phyloP scores from a whole-genome alignment of 345 rosid species.

The Hypericum androsaemum region DNA sequence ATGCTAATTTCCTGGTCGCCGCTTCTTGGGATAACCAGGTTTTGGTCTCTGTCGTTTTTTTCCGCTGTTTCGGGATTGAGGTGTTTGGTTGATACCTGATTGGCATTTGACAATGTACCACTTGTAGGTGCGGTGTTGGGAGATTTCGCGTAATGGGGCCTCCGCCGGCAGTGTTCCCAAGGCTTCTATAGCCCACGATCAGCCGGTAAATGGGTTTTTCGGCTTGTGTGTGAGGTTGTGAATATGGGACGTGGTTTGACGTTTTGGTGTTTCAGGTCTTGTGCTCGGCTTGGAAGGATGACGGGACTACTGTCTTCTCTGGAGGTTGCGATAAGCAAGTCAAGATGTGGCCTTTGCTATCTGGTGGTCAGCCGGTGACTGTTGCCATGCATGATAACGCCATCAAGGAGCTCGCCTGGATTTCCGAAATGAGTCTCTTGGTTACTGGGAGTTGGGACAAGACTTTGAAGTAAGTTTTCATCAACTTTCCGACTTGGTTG shows the following conservation, averaged over 20 bases:
- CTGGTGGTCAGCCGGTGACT: constrained; percentile 83
- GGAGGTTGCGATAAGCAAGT: constrained; percentile 99
- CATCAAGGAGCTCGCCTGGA: constrained; percentile 74
- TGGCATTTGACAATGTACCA: background rate
- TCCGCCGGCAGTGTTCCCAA: constrained; percentile 54
- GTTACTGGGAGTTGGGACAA: constrained; percentile 95
- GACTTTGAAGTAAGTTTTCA: constrained; percentile 53
- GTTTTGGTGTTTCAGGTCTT: constrained; percentile 37
- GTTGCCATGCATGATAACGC: constrained; percentile 96
- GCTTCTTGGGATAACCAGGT: constrained; percentile 99
- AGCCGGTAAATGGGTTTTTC: constrained; percentile 53
- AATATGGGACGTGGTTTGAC: background rate
- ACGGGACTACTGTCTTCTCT: constrained; percentile 84
- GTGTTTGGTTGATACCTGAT: background rate
- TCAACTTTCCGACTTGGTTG: constrained; percentile 1
- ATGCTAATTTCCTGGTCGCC: constrained; percentile 78
- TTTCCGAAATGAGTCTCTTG: constrained; percentile 79
- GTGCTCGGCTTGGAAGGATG: constrained; percentile 97
- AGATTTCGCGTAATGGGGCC: constrained; percentile 51
- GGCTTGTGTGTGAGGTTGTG: background rate
- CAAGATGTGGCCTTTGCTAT: constrained; percentile 89
- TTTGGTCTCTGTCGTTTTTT: constrained; percentile 2
- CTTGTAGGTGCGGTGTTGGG: constrained; percentile 93
- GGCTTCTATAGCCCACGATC: constrained; percentile 82
- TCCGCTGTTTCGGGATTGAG: background rate